Evolutionary conservation across 805 yeast species (phyloP), one percentile per base, ranked within the genome.

Genomic region (Kazachstania africana): DNA sequence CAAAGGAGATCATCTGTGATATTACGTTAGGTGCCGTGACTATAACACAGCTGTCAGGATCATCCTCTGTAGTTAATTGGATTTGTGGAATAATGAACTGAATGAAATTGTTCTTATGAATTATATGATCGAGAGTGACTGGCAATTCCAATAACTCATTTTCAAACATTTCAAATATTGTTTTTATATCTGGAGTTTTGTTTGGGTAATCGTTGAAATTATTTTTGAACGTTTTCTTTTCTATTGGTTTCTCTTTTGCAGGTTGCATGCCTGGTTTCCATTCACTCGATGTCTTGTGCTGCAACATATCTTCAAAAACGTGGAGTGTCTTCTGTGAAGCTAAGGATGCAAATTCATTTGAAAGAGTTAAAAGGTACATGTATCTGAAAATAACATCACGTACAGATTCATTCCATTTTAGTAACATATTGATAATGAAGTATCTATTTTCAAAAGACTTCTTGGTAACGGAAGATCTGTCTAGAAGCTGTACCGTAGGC

Each of bases 11-110:
- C 8, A 80, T 70, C 38, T 79, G 74, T 17, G 77, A 50, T 43
- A 79, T 78, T 33, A 87, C 72, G 26, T 61, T 63, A 8, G 88
- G 91, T 0, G 94, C 71, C 2, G 80, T 68, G n/a, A 87, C 63
- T 21, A 85, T 52, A 9, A 84, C 63, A 31, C 81, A 71, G 2
- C 79, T 61, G 26, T 71, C 73, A 2, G 62, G 66, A 16, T 67
- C 65, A 33, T 63, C 62, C 19, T 64, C 65, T 12, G 71, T 62
- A 29, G 70, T 65, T 16, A 79, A 45, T 49, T 87, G 96, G 28
- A 85, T 71, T 52, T 88, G 95, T 0, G 96, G 95, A 17, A 83
- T 71, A 5, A 78, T 60, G 26, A 88, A 62, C 36, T 75, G 75
- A 19, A 87, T 64, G 38, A 75, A 60, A 48, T 74, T 79, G 26